Evolutionary conservation across 148 eudicot genomes (phyloP), one percentile per base, ranked within the genome.

Genomic region (Rhododendron simsii): DNA sequence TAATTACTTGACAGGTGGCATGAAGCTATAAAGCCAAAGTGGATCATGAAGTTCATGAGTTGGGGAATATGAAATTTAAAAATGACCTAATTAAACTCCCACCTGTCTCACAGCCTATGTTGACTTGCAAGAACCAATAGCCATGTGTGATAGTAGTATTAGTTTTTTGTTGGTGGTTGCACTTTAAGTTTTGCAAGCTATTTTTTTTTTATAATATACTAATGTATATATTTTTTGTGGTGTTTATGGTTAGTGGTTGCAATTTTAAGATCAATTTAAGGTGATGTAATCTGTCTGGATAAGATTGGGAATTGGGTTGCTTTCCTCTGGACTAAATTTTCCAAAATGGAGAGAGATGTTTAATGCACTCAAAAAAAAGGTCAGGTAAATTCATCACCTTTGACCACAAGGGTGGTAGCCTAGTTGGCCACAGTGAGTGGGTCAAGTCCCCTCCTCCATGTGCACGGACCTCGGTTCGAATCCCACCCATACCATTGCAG

Each of bases 91-190:
- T 41, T 41, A 41, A 47, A 81, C 57, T 67, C 84, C 48, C 45
- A 83, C 59, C 71, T 55, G 71, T 82, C 84, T 33, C 48, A 35
- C 12, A 59, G 48, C 84, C 50, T 4, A 16, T 10, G 21, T 44
- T 65, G 85, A 67, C 85, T 63, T 26, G 7, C 5, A 16, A 37
- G 20, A 57, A 82, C 21, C 44, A 67, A 83, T 83, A 23, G 45
- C 67, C 51, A 39, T 67, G 44, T 84, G 61, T 47, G 65, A 69
- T 39, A 18, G 1, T 39, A 18, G n/a, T n/a, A n/a, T n/a, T 71
- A 76, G 69, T 14, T 75, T 33, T 76, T 85, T 37, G 81, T 41
- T 85, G 86, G 74, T 48, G 73, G 82, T 57, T 85, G 55, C 73
- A 57, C 35, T 75, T 20, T 65, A 30, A 61, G 23, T 61, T 83